A percentile compares a stretch with the other conserved stretches of the same genome.
These are phyloP conservation scores for Anisodus acutangulus DNA, from an alignment of 257 asterid species.

Conservation along the genomic window DNA sequence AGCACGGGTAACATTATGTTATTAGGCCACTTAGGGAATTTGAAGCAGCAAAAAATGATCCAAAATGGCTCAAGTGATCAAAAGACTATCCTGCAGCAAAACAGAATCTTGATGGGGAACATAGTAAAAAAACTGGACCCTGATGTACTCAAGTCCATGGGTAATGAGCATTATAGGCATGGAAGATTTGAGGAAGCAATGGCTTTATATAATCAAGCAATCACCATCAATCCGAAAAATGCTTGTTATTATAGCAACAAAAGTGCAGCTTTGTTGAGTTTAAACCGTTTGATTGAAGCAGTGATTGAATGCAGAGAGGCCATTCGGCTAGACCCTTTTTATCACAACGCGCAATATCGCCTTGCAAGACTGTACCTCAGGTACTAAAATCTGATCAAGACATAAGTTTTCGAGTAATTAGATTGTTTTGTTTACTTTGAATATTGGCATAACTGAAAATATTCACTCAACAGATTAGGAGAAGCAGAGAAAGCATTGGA, in stretches of 20 bases:
- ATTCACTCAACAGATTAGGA: slow-evolving; percentile 53
- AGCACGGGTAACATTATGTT: slow-evolving; percentile 54
- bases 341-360: slow-evolving; percentile 61
- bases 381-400: slow-evolving; percentile 31
- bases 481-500: slow-evolving; percentile 55
- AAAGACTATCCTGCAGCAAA: not conserved
- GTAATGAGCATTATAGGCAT: slow-evolving; percentile 54
- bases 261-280: slow-evolving; percentile 63
- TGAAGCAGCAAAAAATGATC: slow-evolving; percentile 37
- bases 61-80: slow-evolving; percentile 22
- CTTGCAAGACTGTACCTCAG: slow-evolving; percentile 60
- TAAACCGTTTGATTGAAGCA: slow-evolving; percentile 62
- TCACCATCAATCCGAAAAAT: slow-evolving; percentile 53
- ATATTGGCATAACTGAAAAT: not conserved
- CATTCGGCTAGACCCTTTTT: slow-evolving; percentile 51
- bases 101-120: slow-evolving; percentile 33
- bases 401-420: not conserved
- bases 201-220: slow-evolving; percentile 59
- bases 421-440: not conserved
- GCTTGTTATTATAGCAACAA: slow-evolving; percentile 63
- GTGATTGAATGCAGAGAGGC: slow-evolving; percentile 57
- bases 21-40: slow-evolving; percentile 50
- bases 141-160: slow-evolving; percentile 56
- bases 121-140: slow-evolving; percentile 41
- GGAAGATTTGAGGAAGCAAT: slow-evolving; percentile 60